Conservation (phyloP, 2,329 filamentous ascomycete species). For the Cladosporium sp. region DNA sequence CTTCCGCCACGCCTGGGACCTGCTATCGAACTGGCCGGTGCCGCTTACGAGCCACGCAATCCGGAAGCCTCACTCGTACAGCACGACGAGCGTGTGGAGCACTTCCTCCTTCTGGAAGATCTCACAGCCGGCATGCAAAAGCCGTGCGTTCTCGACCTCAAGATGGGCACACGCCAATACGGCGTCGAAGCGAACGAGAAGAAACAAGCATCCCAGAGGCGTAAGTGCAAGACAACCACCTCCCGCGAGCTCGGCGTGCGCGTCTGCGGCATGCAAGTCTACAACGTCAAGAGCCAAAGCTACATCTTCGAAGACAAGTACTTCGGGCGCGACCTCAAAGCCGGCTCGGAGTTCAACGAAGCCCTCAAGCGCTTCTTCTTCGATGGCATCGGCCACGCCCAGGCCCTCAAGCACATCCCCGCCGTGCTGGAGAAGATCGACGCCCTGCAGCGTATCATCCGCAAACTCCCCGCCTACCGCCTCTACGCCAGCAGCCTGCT, state of each 20-base stretch:
- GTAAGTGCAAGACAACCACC: constrained; percentile 89
- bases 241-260: constrained; percentile 88
- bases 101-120: constrained; percentile 90
- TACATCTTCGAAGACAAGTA: constrained; percentile 99
- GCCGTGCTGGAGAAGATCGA: constrained; percentile 79
- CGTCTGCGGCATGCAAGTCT: constrained; percentile 93
- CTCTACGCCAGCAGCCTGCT: constrained; percentile 94
- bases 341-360: constrained; percentile 81
- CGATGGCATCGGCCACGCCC: constrained; percentile 76
- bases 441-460: constrained; percentile 78
- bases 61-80: constrained; percentile 44
- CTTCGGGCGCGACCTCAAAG: constrained; percentile 83
- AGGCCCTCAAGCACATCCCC: constrained; percentile 82
- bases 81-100: constrained; percentile 66
- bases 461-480: constrained; percentile 75
- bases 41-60: constrained; percentile 32
- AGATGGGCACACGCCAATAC: constrained; percentile 98
- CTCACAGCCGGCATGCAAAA: constrained; percentile 94
- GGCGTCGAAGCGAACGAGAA: constrained; percentile 87
- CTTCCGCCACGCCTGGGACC: constrained; percentile 20
- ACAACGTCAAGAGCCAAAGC: constrained; percentile 76
- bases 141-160: constrained; percentile 94
- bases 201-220: constrained; percentile 87
- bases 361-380: constrained; percentile 87
- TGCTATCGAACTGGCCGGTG: constrained; percentile 26